A percentile compares a stretch with the other conserved stretches of the same genome.
phyloP scores from a whole-genome alignment of 139 green algal genomes.

The Chlamydomonas sp. region DNA sequence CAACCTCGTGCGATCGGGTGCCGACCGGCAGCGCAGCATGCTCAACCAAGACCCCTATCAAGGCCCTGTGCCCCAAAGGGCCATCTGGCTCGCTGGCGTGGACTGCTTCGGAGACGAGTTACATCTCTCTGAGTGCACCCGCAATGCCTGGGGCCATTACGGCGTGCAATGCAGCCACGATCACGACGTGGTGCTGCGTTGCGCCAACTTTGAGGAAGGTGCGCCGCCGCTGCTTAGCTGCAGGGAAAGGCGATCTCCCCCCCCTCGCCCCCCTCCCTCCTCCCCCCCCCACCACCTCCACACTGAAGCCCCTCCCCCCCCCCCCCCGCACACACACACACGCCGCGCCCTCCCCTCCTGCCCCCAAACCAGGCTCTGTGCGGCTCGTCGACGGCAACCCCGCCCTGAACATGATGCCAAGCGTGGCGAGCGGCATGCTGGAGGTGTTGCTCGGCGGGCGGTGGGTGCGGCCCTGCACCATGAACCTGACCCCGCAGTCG shows the following conservation, averaged over 20 bases:
- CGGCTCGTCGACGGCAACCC: background rate
- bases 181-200: conserved; percentile 14
- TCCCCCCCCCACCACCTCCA: background rate
- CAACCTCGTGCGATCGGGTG: background rate
- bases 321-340: background rate
- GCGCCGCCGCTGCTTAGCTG: background rate
- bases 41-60: too few species aligned
- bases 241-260: too few species aligned
- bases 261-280: background rate
- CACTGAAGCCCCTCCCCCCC: background rate
- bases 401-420: background rate
- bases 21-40: too few species aligned
- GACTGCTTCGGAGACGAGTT: conserved; percentile 18
- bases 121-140: conserved; percentile 4
- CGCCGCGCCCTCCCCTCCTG: too few species aligned
- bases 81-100: conserved; percentile 15
- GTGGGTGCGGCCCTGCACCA: background rate
- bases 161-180: conserved; percentile 15
- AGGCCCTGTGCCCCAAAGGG: background rate
- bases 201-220: conserved; percentile 7
- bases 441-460: background rate
- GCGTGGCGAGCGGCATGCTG: background rate
- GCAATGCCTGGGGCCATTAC: conserved; percentile 24
- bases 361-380: background rate
- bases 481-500: background rate